Conservation (phyloP, 2,329 filamentous ascomycete genomes). For the Phaeosphaeria sp. region DNA sequence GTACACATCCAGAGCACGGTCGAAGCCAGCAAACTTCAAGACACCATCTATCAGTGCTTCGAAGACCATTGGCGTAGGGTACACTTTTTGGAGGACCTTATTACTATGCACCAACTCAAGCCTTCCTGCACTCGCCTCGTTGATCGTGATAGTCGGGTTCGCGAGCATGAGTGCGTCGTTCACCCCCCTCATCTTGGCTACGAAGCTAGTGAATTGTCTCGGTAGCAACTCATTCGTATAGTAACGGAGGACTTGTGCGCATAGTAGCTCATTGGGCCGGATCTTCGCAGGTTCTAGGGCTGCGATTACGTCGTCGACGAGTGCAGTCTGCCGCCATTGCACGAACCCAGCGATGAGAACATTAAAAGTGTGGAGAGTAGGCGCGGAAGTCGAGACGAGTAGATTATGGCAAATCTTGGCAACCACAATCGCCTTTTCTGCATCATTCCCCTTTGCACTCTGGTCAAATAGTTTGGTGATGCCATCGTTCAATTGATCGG, state of each 20-base stretch:
- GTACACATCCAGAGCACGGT: conserved; percentile 51
- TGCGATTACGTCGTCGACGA: conserved; percentile 40
- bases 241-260: conserved; percentile 49
- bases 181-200: conserved; percentile 52
- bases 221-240: conserved; percentile 43
- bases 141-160: conserved; percentile 46
- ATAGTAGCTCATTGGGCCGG: conserved; percentile 55
- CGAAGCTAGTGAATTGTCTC: conserved; percentile 46
- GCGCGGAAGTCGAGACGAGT: conserved; percentile 65
- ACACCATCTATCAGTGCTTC: conserved; percentile 50
- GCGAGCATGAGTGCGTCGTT: conserved; percentile 50
- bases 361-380: conserved; percentile 74
- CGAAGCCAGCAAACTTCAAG: conserved; percentile 54
- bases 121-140: conserved; percentile 32
- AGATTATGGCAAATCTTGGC: conserved; percentile 67
- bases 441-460: conserved; percentile 15
- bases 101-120: conserved; percentile 28
- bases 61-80: conserved; percentile 54
- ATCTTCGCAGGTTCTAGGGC: conserved; percentile 47
- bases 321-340: conserved; percentile 28
- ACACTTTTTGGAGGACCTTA: conserved; percentile 52
- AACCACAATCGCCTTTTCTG: conserved; percentile 21
- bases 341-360: conserved; percentile 70
- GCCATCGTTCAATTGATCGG: conserved; percentile 38
- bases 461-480: conserved; percentile 31